These are phyloP conservation scores for Sporisorium graminicola DNA, from an alignment of 1,284 basidiomycete species.

Conservation along the genomic window DNA sequence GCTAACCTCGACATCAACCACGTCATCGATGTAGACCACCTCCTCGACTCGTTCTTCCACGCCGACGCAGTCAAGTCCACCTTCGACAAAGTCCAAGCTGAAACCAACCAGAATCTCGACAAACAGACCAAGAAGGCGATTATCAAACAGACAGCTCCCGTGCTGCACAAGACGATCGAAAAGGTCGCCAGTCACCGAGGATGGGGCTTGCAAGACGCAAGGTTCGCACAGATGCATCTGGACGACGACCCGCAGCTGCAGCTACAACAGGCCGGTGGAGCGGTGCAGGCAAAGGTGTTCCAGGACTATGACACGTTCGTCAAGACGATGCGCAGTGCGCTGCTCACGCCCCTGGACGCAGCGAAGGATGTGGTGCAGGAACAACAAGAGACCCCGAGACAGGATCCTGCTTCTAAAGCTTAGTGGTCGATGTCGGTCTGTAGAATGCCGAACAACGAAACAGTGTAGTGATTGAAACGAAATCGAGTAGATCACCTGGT, in stretches of 20 bases:
- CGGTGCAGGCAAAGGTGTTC: slow-evolving; percentile 14
- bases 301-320: slow-evolving; percentile 46
- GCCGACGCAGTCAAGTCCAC: slow-evolving; percentile 18
- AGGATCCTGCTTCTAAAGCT: slow-evolving; percentile 16
- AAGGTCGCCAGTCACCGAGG: slow-evolving; percentile 32
- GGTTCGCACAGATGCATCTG: slow-evolving; percentile 18
- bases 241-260: slow-evolving; percentile 1
- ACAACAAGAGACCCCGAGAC: slow-evolving; percentile 8
- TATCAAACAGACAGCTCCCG: slow-evolving; percentile 33
- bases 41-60: slow-evolving; percentile 42
- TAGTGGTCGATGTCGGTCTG: neutral
- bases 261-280: neutral
- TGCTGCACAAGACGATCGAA: slow-evolving; percentile 42
- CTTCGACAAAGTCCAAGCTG: slow-evolving; percentile 19
- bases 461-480: slow-evolving; percentile 19
- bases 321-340: slow-evolving; percentile 36
- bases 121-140: slow-evolving; percentile 37
- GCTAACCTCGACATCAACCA: slow-evolving; percentile 11
- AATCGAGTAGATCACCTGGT: slow-evolving; percentile 20
- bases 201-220: slow-evolving; percentile 37
- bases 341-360: slow-evolving; percentile 26
- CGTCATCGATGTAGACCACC: slow-evolving; percentile 28
- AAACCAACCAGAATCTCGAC: slow-evolving; percentile 1
- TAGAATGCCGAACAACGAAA: neutral
- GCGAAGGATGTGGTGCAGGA: slow-evolving; percentile 10